Conservation (phyloP, 257 asterid genomes). For the Lycium barbarum region DNA sequence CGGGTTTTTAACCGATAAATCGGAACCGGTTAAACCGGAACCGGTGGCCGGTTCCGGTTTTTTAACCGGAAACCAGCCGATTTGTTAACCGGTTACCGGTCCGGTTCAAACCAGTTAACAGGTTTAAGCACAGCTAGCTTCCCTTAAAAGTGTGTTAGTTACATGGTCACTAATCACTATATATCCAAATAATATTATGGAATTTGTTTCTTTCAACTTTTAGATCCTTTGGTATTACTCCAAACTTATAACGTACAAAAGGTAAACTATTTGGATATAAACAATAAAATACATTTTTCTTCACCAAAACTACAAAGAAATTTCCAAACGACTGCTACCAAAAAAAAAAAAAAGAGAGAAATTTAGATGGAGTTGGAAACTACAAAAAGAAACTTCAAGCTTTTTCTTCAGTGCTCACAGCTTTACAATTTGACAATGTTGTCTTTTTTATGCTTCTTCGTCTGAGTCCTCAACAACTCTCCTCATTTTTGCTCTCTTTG, state of each 20-base stretch:
- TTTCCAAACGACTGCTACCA: background rate
- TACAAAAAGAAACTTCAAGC: background rate
- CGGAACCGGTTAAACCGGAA: too few relatives aligned
- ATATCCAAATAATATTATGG: background rate
- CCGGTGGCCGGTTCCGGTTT: too few relatives aligned
- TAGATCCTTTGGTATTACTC: background rate
- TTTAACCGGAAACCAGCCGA: too few relatives aligned
- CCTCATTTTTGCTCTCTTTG: conserved; percentile 55
- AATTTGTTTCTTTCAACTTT: background rate
- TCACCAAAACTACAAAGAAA: background rate
- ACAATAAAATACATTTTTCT: background rate
- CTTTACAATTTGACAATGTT: background rate
- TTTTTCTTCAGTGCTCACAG: background rate
- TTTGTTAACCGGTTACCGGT: too few relatives aligned
- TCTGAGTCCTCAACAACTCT: conserved; percentile 66
- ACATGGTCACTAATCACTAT: background rate
- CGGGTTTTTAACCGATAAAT: too few relatives aligned
- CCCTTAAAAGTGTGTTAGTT: background rate
- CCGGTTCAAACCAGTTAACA: too few relatives aligned
- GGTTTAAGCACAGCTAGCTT: background rate
- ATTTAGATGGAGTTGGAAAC: background rate
- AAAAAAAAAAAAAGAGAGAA: background rate
- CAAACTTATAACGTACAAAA: background rate
- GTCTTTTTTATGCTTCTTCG: conserved; percentile 49
- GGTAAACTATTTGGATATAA: background rate